Percentiles rank a stretch among this genome's conserved stretches.
phyloP scores from a whole-genome alignment of 2,329 filamentous ascomycete species.

The Aspergillus jensenii region DNA sequence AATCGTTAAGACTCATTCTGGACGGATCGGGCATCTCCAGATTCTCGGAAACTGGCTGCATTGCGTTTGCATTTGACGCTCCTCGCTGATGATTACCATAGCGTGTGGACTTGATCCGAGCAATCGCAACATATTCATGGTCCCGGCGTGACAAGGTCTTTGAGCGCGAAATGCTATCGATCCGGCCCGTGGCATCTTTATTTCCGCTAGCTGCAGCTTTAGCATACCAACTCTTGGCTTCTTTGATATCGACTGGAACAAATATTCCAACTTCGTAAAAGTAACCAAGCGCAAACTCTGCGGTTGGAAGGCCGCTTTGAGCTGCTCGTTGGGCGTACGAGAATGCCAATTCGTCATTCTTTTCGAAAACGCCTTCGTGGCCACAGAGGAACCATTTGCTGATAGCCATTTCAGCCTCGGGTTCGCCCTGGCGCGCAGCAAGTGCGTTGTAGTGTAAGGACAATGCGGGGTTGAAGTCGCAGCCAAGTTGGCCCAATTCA shows the following conservation, averaged over 20 bases:
- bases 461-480: constrained; percentile 89
- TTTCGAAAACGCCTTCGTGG: constrained; percentile 85
- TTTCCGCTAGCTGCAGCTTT: constrained; percentile 89
- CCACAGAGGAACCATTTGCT: constrained; percentile 99
- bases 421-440: constrained; percentile 85
- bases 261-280: constrained; percentile 97
- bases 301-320: constrained; percentile 75
- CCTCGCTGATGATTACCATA: constrained; percentile 62
- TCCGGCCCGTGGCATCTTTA: constrained; percentile 76
- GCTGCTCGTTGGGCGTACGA: constrained; percentile 88
- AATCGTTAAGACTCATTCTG: constrained; percentile 38
- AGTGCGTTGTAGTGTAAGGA: constrained; percentile 96
- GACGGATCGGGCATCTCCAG: constrained; percentile 52
- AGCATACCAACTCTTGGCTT: constrained; percentile 86
- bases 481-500: constrained; percentile 88
- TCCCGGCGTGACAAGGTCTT: constrained; percentile 85
- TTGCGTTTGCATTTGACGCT: constrained; percentile 19
- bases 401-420: constrained; percentile 91
- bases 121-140: constrained; percentile 88
- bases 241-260: constrained; percentile 76
- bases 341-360: constrained; percentile 93
- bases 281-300: constrained; percentile 95
- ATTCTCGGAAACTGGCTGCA: constrained; percentile 44
- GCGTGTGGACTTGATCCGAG: constrained; percentile 74
- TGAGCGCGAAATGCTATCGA: constrained; percentile 80